phyloP scores from a whole-genome alignment of 768 basidiomycete genomes.

The Piloderma croceum region DNA sequence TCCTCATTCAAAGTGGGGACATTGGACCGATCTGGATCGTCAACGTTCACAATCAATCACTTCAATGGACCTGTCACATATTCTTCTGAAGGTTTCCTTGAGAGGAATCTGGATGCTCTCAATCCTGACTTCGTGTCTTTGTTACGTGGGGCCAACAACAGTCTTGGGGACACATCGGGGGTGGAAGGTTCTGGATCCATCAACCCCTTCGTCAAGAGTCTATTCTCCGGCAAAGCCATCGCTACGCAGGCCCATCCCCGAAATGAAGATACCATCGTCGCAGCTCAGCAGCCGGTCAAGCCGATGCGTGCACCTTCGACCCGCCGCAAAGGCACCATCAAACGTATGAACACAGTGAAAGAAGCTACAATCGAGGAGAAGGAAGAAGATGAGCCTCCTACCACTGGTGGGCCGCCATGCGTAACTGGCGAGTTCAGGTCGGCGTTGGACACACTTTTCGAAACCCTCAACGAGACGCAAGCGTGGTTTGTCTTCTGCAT shows the following conservation, averaged over 20 bases:
- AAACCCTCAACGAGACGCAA: conserved; percentile 85
- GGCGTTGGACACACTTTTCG: conserved; percentile 80
- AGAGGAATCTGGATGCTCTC: conserved; percentile 81
- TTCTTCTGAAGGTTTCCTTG: conserved; percentile 84
- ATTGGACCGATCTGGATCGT: conserved; percentile 70
- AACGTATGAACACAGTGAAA: conserved; percentile 36
- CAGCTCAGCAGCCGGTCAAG: conserved; percentile 89
- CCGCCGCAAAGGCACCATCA: conserved; percentile 69
- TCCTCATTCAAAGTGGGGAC: conserved; percentile 81
- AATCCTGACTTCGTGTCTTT: conserved; percentile 92
- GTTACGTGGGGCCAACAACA: conserved; percentile 53
- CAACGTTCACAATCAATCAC: conserved; percentile 88
- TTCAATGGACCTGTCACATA: conserved; percentile 91
- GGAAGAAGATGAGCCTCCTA: conserved; percentile 29
- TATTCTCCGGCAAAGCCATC: conserved; percentile 86
- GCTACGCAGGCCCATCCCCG: conserved; percentile 89
- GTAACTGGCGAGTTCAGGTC: conserved; percentile 85
- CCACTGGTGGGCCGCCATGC: conserved; percentile 47
- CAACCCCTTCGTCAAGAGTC: conserved; percentile 86
- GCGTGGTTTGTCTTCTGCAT: conserved; percentile 90
- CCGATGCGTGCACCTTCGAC: conserved; percentile 93
- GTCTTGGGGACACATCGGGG: conserved; percentile 34
- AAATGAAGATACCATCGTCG: conserved; percentile 92
- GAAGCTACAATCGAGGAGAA: conserved; percentile 41
- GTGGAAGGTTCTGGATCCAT: conserved; percentile 71